Conservation (phyloP, 106 monocot genomes). For the Allium fistulosum region DNA sequence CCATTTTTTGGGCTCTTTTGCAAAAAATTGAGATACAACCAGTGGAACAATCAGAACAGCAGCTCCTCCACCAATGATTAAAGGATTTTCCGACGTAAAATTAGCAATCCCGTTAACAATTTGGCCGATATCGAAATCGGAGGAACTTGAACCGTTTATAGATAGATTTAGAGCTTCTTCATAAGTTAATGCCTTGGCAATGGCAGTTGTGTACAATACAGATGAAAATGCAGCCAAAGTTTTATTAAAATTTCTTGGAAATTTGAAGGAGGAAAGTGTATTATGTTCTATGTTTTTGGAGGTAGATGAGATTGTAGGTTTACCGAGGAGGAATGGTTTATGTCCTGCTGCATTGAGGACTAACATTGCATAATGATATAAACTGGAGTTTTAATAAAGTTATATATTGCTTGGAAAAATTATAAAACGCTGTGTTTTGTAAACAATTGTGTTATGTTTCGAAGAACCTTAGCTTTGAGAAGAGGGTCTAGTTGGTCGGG, state of each 20-base stretch:
- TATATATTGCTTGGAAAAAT: neutral
- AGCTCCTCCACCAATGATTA: constrained; percentile 57
- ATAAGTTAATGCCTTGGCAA: constrained; percentile 53
- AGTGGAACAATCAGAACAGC: constrained; percentile 49
- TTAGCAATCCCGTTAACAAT: constrained; percentile 41
- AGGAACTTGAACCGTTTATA: neutral
- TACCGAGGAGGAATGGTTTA: constrained; percentile 35
- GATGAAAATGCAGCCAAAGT: constrained; percentile 3
- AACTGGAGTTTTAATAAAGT: neutral
- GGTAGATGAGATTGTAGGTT: neutral
- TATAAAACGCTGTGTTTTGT: neutral
- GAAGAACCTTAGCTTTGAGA: constrained; percentile 6
- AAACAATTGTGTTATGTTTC: neutral
- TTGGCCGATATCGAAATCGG: constrained; percentile 23
- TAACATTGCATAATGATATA: constrained; percentile 58
- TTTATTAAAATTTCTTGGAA: constrained; percentile 13
- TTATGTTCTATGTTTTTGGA: constrained; percentile 26
- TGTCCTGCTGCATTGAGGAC: constrained; percentile 62
- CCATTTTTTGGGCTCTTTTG: constrained; percentile 40
- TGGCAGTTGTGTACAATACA: constrained; percentile 1
- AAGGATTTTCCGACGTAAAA: constrained; percentile 59
- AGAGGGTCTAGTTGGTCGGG: constrained; percentile 2
- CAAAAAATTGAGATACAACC: constrained; percentile 37
- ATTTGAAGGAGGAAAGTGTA: constrained; percentile 23
- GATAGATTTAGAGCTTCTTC: constrained; percentile 58